Evolutionary conservation across 192 early-diverging fungal genomes (phyloP), one percentile per base, ranked within the genome.

Genomic region (Powellomyces hirtus): DNA sequence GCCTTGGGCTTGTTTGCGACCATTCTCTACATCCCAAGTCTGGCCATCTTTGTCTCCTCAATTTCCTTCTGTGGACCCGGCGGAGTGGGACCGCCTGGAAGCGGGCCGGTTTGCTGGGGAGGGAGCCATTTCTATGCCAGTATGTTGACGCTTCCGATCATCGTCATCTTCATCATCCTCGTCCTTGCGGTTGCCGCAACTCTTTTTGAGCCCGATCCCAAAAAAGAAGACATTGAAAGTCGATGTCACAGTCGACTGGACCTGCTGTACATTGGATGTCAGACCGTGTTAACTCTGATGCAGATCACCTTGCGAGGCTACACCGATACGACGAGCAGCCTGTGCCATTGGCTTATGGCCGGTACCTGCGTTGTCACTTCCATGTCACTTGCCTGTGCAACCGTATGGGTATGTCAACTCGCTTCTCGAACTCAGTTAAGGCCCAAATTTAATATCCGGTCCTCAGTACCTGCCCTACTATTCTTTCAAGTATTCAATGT

Each of bases 381-480:
- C 10, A 50, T 24, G 6, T 24, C 37, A 4, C 69, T 75, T 11
- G 68, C 64, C 3, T 72, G 75, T 13, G n/a, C 38, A 10, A 72
- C 72, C 38, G 46, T 45, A 10, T 71, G 68, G 74, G 74, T 75
- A 50, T 2, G 62, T 59, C 31, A 16, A 22, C 37, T n/a, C n/a
- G n/a, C n/a, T n/a, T n/a, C n/a, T n/a, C n/a, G n/a, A n/a, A n/a
- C 7, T 11, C 59, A 64, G 8, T 38, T 14, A 31, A 29, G 4
- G 31, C 16, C 33, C 40, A 24, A 38, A 66, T 52, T 16, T 2
- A 26, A 73, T 34, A 29, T 22, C 18, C 44, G 18, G 8, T 53
- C 16, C 33, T 4, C 29, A 72, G 79, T 81, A 79, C 67, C 73
- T 81, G 44, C 76, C 79, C 5, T 81, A 76, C 67, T 81, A 81